phyloP scores from a whole-genome alignment of 495 filamentous ascomycete genomes.

The Penicillium pancosmium region DNA sequence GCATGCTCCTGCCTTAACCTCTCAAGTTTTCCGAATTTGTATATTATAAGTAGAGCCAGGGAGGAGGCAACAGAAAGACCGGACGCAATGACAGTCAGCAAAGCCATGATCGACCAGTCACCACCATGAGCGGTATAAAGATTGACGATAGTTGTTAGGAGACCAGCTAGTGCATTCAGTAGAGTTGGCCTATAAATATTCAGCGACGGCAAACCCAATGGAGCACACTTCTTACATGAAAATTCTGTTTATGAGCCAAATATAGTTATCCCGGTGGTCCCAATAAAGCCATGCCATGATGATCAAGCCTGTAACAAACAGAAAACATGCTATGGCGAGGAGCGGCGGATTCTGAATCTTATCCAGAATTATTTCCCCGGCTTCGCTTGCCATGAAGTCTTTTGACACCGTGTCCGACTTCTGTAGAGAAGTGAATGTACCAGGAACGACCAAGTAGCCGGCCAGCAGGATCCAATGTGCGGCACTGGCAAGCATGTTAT shows the following conservation, averaged over 20 bases:
- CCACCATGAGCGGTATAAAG: conserved; percentile 51
- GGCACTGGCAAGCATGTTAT: conserved; percentile 34
- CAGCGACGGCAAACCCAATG: background rate
- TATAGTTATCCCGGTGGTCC: conserved; percentile 27
- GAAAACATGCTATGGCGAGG: conserved; percentile 23
- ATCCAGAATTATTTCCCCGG: conserved; percentile 19
- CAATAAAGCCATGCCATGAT: conserved; percentile 26
- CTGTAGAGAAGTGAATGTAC: conserved; percentile 37
- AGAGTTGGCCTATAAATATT: conserved; percentile 24
- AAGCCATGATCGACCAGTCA: conserved; percentile 47
- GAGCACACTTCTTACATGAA: conserved; percentile 23
- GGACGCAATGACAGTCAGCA: conserved; percentile 33
- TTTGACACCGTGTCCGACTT: conserved; percentile 20
- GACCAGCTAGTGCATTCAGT: conserved; percentile 49
- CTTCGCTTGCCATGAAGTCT: conserved; percentile 9
- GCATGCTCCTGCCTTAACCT: background rate
- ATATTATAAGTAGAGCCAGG: background rate
- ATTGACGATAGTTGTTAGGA: conserved; percentile 50
- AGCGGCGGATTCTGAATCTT: conserved; percentile 29
- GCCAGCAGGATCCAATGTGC: conserved; percentile 39
- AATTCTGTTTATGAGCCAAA: conserved; percentile 32
- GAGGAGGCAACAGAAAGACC: background rate
- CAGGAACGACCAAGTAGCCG: conserved; percentile 39
- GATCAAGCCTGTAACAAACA: conserved; percentile 15
- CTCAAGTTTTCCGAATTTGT: conserved; percentile 4